Base-by-base conservation (phyloP, 176 grass and related monocot species). In the Aegilops umbellulata region DNA sequence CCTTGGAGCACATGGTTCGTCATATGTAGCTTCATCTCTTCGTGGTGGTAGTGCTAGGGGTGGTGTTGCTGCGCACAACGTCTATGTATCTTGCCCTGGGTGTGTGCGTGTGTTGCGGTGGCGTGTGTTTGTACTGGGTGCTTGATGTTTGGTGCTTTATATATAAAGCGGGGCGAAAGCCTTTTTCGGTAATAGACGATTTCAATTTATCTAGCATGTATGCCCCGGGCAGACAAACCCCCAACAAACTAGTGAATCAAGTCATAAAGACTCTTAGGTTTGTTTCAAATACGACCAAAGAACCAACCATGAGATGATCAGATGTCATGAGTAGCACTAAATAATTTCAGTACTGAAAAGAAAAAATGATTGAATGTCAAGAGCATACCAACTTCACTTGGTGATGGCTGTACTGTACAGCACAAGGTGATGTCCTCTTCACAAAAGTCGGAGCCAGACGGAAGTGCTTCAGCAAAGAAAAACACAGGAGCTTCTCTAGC, bases 391-490 rank as follows among this genome's bases (percentile, higher is more conserved):
- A 64, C 85, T 73, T 35, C 67, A 30, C 7, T 19, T 60, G 31
- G 63, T 0, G 49, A 72, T 86, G 7, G 51, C 10, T 70, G 49
- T 44, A 86, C 26, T 30, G 34, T 49, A 79, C 65, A 80, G 38
- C 85, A 86, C 38, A 49, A 64, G 67, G 77, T 80, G 39, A 80
- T 70, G 11, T 61, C 29, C 55, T 86, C 77, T 63, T 86, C 66
- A 73, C 26, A 32, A 35, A 57, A 80, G 29, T 73, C n/a, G 31
- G 5, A 20, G 17, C 3, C 10, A 34, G 38, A 22, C 4, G 66
- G 53, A 63, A 15, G 20, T 7, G 77, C 85, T 87, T 87, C 78
- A 35, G 39, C 68, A 81, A 87, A 87, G 22, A 87, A 87, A 44
- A 25, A 61, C 3, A 65, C 55, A 0, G 78, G 78, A 65, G 22